Conservation (phyloP, 371 early-diverging fungal genomes). For the Actinomortierella wolfii region DNA sequence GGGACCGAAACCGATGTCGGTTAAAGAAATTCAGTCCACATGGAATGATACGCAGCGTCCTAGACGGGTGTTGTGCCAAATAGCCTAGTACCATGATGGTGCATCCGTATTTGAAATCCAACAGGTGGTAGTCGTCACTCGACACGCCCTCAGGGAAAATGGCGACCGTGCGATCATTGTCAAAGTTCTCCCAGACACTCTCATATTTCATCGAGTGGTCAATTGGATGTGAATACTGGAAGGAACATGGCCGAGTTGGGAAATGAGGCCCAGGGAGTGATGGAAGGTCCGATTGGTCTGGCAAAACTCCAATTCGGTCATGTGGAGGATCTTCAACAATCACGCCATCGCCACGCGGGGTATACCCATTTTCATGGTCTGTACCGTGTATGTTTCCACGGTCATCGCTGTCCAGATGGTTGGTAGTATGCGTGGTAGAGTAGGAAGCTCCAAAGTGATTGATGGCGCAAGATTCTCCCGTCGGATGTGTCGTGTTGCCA, state of each 20-base stretch:
- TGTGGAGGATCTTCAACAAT: too few relatives aligned
- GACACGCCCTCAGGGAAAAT: constrained; percentile 50
- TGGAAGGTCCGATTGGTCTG: too few relatives aligned
- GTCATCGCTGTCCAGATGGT: too few relatives aligned
- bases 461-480: too few relatives aligned
- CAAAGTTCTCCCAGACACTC: constrained; percentile 48
- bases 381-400: too few relatives aligned
- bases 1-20: constrained; percentile 50
- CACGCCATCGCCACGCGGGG: too few relatives aligned
- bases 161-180: constrained; percentile 38
- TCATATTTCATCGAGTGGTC: constrained; percentile 46
- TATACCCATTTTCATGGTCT: too few relatives aligned
- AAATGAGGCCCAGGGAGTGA: constrained; percentile 13
- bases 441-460: too few relatives aligned
- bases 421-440: too few relatives aligned
- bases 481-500: too few relatives aligned
- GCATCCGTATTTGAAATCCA: constrained; percentile 50
- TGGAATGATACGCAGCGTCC: constrained; percentile 43
- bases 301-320: too few relatives aligned
- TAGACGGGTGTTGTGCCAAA: constrained; percentile 40
- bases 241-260: constrained; percentile 31
- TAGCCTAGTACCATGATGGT: constrained; percentile 50
- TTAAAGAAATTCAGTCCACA: constrained; percentile 50
- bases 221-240: constrained; percentile 40
- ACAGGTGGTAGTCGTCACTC: constrained; percentile 46